Conservation (phyloP, 306 rosid genomes). For the Citrullus colocynthis region DNA sequence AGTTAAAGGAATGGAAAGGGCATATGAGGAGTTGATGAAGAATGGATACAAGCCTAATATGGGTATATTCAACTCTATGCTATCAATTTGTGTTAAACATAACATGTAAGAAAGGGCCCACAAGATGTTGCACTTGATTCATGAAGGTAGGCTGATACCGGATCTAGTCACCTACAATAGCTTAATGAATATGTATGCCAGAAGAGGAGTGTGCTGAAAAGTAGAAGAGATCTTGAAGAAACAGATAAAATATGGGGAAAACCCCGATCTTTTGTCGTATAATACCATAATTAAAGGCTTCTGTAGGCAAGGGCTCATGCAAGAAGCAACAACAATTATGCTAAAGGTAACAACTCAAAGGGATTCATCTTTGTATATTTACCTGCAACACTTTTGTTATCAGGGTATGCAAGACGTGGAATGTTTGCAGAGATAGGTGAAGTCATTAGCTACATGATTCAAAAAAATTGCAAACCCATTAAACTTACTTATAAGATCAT, state of each 20-base stretch:
- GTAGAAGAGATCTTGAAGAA: slow-evolving; percentile 76
- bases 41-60: slow-evolving; percentile 79
- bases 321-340: slow-evolving; percentile 68
- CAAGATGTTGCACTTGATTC: slow-evolving; percentile 54
- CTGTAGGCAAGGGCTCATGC: slow-evolving; percentile 79
- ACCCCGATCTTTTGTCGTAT: slow-evolving; percentile 72
- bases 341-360: slow-evolving; percentile 62
- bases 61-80: slow-evolving; percentile 68
- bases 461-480: slow-evolving; percentile 64
- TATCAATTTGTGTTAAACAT: slow-evolving; percentile 58
- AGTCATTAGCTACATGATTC: slow-evolving; percentile 73
- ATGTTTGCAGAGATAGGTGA: slow-evolving; percentile 69
- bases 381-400: slow-evolving; percentile 78
- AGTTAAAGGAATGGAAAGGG: slow-evolving; percentile 66
- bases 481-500: slow-evolving; percentile 81
- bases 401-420: slow-evolving; percentile 52
- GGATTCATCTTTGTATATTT: slow-evolving; percentile 69
- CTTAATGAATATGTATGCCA: slow-evolving; percentile 81
- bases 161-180: slow-evolving; percentile 68
- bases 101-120: slow-evolving; percentile 48
- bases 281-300: slow-evolving; percentile 83
- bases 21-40: slow-evolving; percentile 46
- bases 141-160: slow-evolving; percentile 50
- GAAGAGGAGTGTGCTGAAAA: slow-evolving; percentile 76
- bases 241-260: slow-evolving; percentile 42